Conservation (phyloP, 2,329 filamentous ascomycete genomes). For the Talaromyces funiculosus region DNA sequence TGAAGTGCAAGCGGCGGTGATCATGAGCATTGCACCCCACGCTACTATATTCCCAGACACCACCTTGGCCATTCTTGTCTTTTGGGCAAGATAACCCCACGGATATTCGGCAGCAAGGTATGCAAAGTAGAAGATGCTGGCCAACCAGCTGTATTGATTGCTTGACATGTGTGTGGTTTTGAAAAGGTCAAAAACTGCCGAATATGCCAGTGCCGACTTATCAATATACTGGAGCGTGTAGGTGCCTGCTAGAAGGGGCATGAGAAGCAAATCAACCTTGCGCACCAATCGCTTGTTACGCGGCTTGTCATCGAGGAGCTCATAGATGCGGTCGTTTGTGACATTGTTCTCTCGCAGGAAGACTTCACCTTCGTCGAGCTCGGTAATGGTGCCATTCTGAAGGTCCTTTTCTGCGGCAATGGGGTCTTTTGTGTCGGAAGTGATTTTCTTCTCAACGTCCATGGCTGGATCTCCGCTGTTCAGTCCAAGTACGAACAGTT, state of each 20-base stretch:
- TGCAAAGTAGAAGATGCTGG: conserved; percentile 50
- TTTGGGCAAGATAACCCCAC: conserved; percentile 38
- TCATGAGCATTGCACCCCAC: conserved; percentile 48
- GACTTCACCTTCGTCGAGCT: not conserved
- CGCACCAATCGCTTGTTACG: conserved; percentile 16
- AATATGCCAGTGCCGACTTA: conserved; percentile 51
- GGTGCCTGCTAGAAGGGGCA: conserved; percentile 45
- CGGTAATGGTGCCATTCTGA: not conserved
- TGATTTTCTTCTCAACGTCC: not conserved
- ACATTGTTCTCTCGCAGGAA: not conserved
- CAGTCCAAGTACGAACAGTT: not conserved
- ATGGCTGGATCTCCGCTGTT: not conserved
- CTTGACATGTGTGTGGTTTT: conserved; percentile 41
- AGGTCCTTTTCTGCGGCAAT: not conserved
- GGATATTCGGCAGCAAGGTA: conserved; percentile 44
- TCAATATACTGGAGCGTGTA: conserved; percentile 50
- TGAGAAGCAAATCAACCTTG: conserved; percentile 47
- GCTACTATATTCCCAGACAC: conserved; percentile 40
- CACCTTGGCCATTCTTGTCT: conserved; percentile 46
- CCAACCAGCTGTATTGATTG: conserved; percentile 47
- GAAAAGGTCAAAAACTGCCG: conserved; percentile 53
- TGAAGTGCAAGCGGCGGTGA: conserved; percentile 44
- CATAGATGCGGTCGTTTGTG: not conserved
- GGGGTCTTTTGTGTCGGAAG: not conserved
- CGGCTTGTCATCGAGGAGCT: not conserved